A percentile compares a stretch with the other conserved stretches of the same genome.
phyloP scores from a whole-genome alignment of 768 basidiomycete species.

The Pleurotus salmoneostramineus region DNA sequence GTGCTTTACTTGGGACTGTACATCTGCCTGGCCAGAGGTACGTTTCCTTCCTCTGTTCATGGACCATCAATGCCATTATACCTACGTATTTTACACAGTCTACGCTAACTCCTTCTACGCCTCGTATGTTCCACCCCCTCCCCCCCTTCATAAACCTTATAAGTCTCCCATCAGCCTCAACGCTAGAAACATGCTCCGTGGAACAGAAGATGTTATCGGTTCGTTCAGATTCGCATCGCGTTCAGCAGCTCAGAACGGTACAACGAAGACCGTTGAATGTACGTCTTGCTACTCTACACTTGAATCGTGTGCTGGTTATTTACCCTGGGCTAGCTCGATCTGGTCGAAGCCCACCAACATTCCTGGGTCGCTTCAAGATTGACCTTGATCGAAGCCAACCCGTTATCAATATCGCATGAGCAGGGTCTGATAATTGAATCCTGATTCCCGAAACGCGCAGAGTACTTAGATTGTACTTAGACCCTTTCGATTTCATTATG shows the following conservation, averaged over 20 bases:
- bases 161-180: neutral
- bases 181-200: neutral
- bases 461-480: no score
- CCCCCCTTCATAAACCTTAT: neutral
- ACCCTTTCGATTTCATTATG: no score
- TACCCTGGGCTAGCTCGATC: neutral
- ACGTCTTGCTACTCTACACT: neutral
- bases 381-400: neutral
- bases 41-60: neutral
- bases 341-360: neutral
- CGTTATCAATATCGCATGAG: neutral
- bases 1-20: neutral
- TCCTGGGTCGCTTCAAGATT: neutral
- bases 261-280: neutral
- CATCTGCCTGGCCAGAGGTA: neutral
- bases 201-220: neutral
- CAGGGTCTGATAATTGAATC: no score
- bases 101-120: neutral
- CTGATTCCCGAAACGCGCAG: no score
- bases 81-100: neutral
- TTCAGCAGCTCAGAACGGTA: neutral
- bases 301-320: neutral
- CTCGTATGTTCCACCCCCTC: neutral
- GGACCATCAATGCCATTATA: neutral
- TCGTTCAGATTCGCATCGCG: neutral